Conservation (phyloP, 805 yeast genomes). For the Metschnikowia koreensis region DNA sequence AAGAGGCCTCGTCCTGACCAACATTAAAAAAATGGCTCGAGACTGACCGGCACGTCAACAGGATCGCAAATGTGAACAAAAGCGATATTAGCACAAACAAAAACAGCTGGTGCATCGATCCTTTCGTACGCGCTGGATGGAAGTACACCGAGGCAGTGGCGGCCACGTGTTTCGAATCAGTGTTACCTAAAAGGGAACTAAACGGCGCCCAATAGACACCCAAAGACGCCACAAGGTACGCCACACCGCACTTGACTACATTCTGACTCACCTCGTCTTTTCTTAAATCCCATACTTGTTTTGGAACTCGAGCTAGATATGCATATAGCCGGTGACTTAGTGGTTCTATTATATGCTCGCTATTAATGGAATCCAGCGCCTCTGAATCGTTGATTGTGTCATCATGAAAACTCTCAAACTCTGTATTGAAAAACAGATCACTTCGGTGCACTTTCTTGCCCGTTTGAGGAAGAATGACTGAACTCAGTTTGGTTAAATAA, state of each 20-base stretch:
- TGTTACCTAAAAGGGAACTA: slow-evolving; percentile 52
- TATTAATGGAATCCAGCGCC: slow-evolving; percentile 8
- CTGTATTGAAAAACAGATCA: slow-evolving; percentile 26
- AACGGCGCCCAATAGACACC: slow-evolving; percentile 61
- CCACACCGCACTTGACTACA: slow-evolving; percentile 66
- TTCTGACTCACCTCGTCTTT: slow-evolving; percentile 19
- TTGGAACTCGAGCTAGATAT: neutral
- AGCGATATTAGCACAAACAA: slow-evolving; percentile 58
- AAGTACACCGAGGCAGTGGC: slow-evolving; percentile 84
- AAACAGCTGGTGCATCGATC: slow-evolving; percentile 76
- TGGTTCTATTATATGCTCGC: neutral
- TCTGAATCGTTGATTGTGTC: slow-evolving; percentile 18
- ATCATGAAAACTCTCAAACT: slow-evolving; percentile 24
- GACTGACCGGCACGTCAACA: slow-evolving; percentile 50
- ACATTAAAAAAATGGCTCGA: slow-evolving; percentile 45
- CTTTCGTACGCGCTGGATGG: slow-evolving; percentile 76
- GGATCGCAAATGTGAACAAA: slow-evolving; percentile 50
- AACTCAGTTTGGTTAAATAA: slow-evolving; percentile 23
- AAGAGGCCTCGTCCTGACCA: slow-evolving; percentile 50
- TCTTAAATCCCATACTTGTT: neutral
- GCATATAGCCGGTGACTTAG: neutral
- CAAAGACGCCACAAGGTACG: slow-evolving; percentile 70
- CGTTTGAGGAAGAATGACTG: slow-evolving; percentile 39
- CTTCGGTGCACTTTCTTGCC: slow-evolving; percentile 39
- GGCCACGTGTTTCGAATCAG: slow-evolving; percentile 76